Percentiles rank a stretch among this genome's conserved stretches.
Evolutionary conservation across 2,329 filamentous ascomycete species (phyloP).

Genomic region (Stagonosporopsis chrysanthemi): DNA sequence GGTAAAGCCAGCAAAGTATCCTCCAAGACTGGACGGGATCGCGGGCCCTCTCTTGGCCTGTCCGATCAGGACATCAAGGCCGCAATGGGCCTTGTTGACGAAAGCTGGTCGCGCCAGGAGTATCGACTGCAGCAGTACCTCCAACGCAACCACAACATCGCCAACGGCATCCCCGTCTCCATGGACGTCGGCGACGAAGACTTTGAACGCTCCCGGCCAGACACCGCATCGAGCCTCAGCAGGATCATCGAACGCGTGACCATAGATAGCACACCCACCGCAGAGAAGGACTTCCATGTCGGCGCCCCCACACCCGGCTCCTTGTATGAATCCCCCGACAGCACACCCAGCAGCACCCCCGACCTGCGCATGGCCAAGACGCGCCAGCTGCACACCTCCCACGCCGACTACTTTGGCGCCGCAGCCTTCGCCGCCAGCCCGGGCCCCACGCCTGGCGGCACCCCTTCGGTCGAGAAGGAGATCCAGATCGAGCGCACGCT

Average conservation of each 20-base stretch:
- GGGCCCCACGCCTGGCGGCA: conserved; percentile 51
- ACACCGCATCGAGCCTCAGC: conserved; percentile 50
- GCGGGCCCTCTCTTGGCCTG: conserved; percentile 34
- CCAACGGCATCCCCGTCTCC: conserved; percentile 53
- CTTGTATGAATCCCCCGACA: conserved; percentile 23
- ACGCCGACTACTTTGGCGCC: conserved; percentile 11
- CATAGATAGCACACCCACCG: conserved; percentile 55
- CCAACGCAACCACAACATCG: conserved; percentile 56
- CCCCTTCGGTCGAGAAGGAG: conserved; percentile 49
- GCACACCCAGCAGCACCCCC: conserved; percentile 10
- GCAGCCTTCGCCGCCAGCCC: neutral
- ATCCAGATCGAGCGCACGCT: conserved; percentile 32
- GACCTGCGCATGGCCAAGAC: conserved; percentile 7
- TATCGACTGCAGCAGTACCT: conserved; percentile 57
- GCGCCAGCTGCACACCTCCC: neutral
- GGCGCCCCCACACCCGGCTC: conserved; percentile 24
- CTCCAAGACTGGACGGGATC: conserved; percentile 37
- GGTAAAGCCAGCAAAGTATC: conserved; percentile 42
- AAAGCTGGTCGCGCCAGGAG: conserved; percentile 60
- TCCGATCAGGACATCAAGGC: conserved; percentile 61
- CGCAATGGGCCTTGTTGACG: conserved; percentile 56
- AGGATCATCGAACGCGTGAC: conserved; percentile 55
- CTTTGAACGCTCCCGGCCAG: conserved; percentile 53
- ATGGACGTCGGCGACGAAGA: conserved; percentile 56
- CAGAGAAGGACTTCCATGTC: conserved; percentile 49